phyloP scores from a whole-genome alignment of 257 asterid species.

The Nicotiana sylvestris region DNA sequence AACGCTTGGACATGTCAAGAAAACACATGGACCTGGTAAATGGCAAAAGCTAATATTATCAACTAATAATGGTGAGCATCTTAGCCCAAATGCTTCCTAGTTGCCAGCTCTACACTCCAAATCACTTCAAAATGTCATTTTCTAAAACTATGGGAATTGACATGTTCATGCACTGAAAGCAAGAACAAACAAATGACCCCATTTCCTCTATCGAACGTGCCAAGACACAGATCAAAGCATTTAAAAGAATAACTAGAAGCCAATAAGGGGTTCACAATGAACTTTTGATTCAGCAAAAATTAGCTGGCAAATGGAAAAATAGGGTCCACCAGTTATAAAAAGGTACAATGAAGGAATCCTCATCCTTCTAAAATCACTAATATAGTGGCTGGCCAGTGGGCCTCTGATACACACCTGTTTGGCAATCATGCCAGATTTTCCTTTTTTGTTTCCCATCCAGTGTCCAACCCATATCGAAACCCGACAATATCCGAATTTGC shows the following conservation, averaged over 20 bases:
- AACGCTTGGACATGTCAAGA: background rate
- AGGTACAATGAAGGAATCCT: constrained; percentile 10
- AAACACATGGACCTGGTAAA: background rate
- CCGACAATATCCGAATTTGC: no score
- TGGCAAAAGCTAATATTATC: background rate
- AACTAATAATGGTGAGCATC: background rate
- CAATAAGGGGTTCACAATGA: constrained; percentile 8
- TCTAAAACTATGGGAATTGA: background rate
- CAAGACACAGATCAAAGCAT: constrained; percentile 12
- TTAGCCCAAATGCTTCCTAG: background rate
- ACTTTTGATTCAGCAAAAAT: constrained; percentile 2
- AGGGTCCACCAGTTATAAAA: constrained; percentile 16
- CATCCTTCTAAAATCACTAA: background rate
- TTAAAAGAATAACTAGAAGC: background rate
- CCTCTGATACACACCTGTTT: constrained; percentile 1
- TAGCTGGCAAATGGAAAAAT: constrained; percentile 21
- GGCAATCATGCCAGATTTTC: background rate
- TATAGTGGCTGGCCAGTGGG: constrained; percentile 15
- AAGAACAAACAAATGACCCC: constrained; percentile 17
- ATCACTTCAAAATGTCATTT: background rate
- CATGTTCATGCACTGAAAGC: constrained; percentile 12
- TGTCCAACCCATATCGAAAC: no score
- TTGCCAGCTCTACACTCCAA: constrained; percentile 9
- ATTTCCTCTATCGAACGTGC: constrained; percentile 16
- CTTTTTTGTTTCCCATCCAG: no score